Percentiles rank a stretch among this genome's conserved stretches.
Conservation (phyloP, 2,329 filamentous ascomycete genomes). For the Colletotrichum tamarilloi region DNA sequence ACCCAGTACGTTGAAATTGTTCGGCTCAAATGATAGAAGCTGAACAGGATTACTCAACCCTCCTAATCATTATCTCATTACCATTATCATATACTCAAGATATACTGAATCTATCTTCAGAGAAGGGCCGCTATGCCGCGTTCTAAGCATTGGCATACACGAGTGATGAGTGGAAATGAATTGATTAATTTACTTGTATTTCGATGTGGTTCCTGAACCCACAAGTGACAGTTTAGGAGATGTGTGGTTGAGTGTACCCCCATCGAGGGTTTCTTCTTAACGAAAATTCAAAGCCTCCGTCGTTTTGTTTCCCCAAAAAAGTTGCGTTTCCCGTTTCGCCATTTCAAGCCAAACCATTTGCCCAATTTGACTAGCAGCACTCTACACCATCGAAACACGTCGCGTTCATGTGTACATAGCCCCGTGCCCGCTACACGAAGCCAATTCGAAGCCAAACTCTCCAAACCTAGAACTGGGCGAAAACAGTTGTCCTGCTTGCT, state of each 20-base stretch:
- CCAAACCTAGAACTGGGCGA: background rate
- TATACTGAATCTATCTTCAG: too few relatives aligned
- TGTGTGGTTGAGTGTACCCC: background rate
- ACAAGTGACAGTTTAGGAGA: constrained; percentile 17
- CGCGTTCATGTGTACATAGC: background rate
- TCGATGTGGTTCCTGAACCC: constrained; percentile 19
- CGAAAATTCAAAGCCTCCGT: constrained; percentile 18
- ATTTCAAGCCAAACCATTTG: constrained; percentile 22
- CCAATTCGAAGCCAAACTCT: background rate
- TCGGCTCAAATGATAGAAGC: too few relatives aligned
- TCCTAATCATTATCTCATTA: too few relatives aligned
- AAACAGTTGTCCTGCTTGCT: background rate
- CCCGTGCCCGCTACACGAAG: background rate
- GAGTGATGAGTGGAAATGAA: background rate
- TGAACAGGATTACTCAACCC: too few relatives aligned
- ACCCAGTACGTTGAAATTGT: too few relatives aligned
- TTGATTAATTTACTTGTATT: constrained; percentile 3
- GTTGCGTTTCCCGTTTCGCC: constrained; percentile 30
- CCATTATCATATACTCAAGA: too few relatives aligned
- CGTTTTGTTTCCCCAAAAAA: constrained; percentile 32
- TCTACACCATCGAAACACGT: constrained; percentile 22
- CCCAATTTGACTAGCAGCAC: constrained; percentile 26
- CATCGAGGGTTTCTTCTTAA: constrained; percentile 2
- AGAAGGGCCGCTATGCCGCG: too few relatives aligned
- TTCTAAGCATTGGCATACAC: background rate